A percentile compares a stretch with the other conserved stretches of the same genome.
phyloP scores from a whole-genome alignment of 805 yeast species.

The Nakazawaea pomicola region DNA sequence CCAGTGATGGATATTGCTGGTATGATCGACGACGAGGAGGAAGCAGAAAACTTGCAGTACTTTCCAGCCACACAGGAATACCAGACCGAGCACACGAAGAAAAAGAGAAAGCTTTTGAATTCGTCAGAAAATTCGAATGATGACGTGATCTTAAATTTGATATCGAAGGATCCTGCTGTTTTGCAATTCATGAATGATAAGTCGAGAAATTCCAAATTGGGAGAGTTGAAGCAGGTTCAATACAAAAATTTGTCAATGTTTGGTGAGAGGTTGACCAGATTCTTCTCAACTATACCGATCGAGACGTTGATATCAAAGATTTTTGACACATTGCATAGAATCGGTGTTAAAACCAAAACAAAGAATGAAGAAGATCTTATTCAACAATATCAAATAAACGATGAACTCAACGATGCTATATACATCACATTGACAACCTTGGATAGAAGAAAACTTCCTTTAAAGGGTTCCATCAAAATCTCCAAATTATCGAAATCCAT shows the following conservation, averaged over 20 bases:
- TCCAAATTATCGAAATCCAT: conserved; percentile 31
- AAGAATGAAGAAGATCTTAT: conserved; percentile 7
- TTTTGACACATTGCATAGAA: conserved; percentile 34
- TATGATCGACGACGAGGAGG: conserved; percentile 33
- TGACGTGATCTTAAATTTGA: conserved; percentile 30
- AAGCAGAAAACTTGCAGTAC: conserved; percentile 18
- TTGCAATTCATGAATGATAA: conserved; percentile 36
- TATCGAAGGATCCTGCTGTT: conserved; percentile 46
- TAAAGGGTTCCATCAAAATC: conserved; percentile 44
- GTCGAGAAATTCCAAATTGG: conserved; percentile 12
- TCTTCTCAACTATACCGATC: conserved; percentile 40
- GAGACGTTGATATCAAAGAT: conserved; percentile 38
- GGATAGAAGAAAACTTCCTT: conserved; percentile 39
- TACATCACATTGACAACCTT: conserved; percentile 22
- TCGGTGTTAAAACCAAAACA: conserved; percentile 30
- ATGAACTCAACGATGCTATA: conserved; percentile 21
- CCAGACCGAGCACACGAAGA: conserved; percentile 31
- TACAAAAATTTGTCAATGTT: conserved; percentile 23
- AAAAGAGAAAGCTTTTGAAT: conserved; percentile 23
- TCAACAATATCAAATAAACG: conserved; percentile 17
- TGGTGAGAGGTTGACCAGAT: conserved; percentile 44
- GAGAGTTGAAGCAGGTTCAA: conserved; percentile 18
- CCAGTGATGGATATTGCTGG: conserved; percentile 40
- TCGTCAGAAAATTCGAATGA: conserved; percentile 23
- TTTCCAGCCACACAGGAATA: conserved; percentile 38